Percentiles rank a stretch among this genome's conserved stretches.
Evolutionary conservation across 2,329 filamentous ascomycete species (phyloP).

Genomic region (Dichotomopilus funicola): DNA sequence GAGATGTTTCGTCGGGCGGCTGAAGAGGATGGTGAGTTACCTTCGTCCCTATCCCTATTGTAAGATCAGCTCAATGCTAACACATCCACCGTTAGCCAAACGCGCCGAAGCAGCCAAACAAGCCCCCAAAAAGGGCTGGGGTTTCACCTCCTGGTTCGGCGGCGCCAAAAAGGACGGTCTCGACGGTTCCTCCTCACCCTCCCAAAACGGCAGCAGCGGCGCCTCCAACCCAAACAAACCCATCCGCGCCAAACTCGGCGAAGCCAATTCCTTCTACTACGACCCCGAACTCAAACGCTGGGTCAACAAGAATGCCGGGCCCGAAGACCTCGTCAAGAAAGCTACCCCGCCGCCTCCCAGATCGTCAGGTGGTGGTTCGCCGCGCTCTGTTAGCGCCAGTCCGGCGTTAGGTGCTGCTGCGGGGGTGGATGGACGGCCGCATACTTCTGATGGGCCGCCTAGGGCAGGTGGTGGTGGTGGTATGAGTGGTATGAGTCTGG

Average conservation of each 20-base stretch:
- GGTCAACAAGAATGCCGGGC: slow-evolving; percentile 89
- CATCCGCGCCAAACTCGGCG: slow-evolving; percentile 90
- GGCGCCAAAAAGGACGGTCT: slow-evolving; percentile 54
- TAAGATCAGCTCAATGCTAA: background rate
- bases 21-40: slow-evolving; percentile 59
- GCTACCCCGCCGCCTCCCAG: slow-evolving; percentile 76
- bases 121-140: slow-evolving; percentile 62
- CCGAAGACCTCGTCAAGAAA: slow-evolving; percentile 53
- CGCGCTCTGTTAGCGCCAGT: slow-evolving; percentile 46
- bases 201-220: slow-evolving; percentile 36
- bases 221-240: slow-evolving; percentile 50
- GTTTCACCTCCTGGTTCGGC: slow-evolving; percentile 74
- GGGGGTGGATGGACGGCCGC: slow-evolving; percentile 19
- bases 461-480: too few species aligned
- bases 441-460: background rate
- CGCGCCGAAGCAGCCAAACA: slow-evolving; percentile 48
- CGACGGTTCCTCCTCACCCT: slow-evolving; percentile 29
- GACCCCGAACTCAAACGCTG: slow-evolving; percentile 96
- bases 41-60: background rate
- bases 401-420: slow-evolving; percentile 42
- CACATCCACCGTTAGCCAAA: slow-evolving; percentile 47
- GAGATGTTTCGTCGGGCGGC: slow-evolving; percentile 82
- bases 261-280: slow-evolving; percentile 87
- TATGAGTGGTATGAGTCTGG: background rate
- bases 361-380: slow-evolving; percentile 29